phyloP scores from a whole-genome alignment of 2,329 filamentous ascomycete species.

The Ascochyta fabae region DNA sequence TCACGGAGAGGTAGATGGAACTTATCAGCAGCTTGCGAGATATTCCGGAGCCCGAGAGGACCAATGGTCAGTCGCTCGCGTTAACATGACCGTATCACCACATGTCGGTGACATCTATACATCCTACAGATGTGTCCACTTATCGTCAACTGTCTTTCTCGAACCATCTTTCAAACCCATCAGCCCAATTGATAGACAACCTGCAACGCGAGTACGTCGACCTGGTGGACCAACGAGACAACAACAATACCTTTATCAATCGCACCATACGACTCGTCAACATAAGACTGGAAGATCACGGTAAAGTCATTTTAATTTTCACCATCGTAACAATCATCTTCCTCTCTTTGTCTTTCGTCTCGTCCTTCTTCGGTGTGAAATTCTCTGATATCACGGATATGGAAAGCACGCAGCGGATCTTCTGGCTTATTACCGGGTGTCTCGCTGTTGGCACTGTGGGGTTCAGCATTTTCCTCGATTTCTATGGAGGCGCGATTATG shows the following conservation, averaged over 20 bases:
- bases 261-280: constrained; percentile 55
- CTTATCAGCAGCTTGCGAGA: constrained; percentile 43
- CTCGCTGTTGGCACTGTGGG: constrained; percentile 50
- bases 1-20: constrained; percentile 52
- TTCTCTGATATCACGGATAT: constrained; percentile 51
- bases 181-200: constrained; percentile 50
- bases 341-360: constrained; percentile 53
- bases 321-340: constrained; percentile 55
- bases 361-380: constrained; percentile 55
- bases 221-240: constrained; percentile 51
- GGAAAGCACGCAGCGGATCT: constrained; percentile 47
- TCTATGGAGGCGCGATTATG: constrained; percentile 49
- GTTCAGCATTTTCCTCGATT: constrained; percentile 50
- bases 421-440: constrained; percentile 50
- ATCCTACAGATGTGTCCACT: constrained; percentile 38
- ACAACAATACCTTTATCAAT: constrained; percentile 52
- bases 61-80: constrained; percentile 11
- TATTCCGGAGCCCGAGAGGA: constrained; percentile 13
- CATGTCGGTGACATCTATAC: constrained; percentile 21
- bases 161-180: constrained; percentile 46
- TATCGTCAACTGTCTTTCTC: constrained; percentile 48
- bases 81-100: constrained; percentile 21
- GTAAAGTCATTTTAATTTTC: constrained; percentile 54
- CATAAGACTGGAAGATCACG: constrained; percentile 54
- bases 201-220: constrained; percentile 51